Conservation (phyloP, 1,284 basidiomycete genomes). For the Clitocybe nebularis region DNA sequence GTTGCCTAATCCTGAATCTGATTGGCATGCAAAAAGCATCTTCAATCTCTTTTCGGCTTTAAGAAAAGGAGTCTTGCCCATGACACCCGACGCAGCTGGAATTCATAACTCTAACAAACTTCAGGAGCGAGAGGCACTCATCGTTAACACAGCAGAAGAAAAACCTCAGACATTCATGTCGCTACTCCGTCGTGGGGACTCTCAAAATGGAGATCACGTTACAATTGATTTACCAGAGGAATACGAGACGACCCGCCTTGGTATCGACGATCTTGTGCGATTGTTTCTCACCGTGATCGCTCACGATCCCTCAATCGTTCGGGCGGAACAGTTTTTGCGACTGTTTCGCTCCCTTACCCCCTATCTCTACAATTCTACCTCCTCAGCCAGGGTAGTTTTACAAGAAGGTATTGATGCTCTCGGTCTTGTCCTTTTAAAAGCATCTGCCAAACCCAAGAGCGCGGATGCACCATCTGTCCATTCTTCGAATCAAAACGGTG, state of each 20-base stretch:
- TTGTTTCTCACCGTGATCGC: slow-evolving; percentile 80
- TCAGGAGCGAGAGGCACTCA: slow-evolving; percentile 70
- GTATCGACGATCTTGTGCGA: slow-evolving; percentile 65
- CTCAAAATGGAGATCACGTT: slow-evolving; percentile 33
- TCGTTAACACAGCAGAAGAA: slow-evolving; percentile 66
- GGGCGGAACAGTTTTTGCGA: slow-evolving; percentile 66
- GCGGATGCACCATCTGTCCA: slow-evolving; percentile 32
- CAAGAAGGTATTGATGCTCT: slow-evolving; percentile 69
- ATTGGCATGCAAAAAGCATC: slow-evolving; percentile 49
- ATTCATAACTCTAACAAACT: slow-evolving; percentile 62
- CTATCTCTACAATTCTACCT: slow-evolving; percentile 52
- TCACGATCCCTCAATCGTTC: slow-evolving; percentile 62
- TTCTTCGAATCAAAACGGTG: slow-evolving; percentile 23
- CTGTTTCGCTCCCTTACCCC: slow-evolving; percentile 59
- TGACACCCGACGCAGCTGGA: slow-evolving; percentile 58
- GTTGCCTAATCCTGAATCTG: slow-evolving; percentile 43
- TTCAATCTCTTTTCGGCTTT: slow-evolving; percentile 56
- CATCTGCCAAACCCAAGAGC: slow-evolving; percentile 43
- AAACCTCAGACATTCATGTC: slow-evolving; percentile 62
- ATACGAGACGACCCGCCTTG: slow-evolving; percentile 57
- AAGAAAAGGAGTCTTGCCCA: slow-evolving; percentile 33
- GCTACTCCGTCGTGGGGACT: slow-evolving; percentile 43
- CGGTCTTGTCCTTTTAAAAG: slow-evolving; percentile 50
- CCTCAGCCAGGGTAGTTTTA: slow-evolving; percentile 49
- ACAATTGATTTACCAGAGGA: slow-evolving; percentile 53